These are phyloP conservation scores for Penicillium sp. DNA, from an alignment of 2,329 filamentous ascomycete species.

Conservation along the genomic window DNA sequence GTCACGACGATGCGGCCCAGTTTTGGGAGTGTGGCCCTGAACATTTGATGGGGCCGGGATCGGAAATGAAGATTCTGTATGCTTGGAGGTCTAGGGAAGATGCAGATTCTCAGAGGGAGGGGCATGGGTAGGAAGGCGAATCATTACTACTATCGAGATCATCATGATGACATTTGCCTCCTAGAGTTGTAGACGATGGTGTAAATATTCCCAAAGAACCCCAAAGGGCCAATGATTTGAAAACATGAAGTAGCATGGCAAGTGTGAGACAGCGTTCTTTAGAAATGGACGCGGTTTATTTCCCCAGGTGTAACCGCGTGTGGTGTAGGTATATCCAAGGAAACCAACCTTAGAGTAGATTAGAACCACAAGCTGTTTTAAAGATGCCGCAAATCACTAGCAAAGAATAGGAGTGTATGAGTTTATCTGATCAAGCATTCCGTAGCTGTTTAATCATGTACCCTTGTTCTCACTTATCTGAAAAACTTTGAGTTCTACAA, in stretches of 20 bases:
- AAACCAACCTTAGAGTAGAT: too few species aligned
- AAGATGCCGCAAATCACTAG: too few species aligned
- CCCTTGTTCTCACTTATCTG: too few species aligned
- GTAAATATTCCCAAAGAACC: not conserved
- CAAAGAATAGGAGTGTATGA: too few species aligned
- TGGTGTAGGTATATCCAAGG: too few species aligned
- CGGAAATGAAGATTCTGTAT: not conserved
- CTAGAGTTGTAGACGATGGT: not conserved
- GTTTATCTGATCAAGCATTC: too few species aligned
- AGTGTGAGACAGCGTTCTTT: not conserved
- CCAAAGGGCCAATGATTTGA: not conserved
- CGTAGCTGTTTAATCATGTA: too few species aligned
- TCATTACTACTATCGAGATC: constrained; percentile 13
- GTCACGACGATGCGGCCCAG: constrained; percentile 54
- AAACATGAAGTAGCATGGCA: not conserved
- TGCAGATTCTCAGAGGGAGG: not conserved
- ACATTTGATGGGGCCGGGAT: not conserved
- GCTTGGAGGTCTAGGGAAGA: not conserved
- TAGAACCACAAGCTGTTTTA: too few species aligned
- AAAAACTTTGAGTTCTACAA: too few species aligned
- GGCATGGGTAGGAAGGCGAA: not conserved
- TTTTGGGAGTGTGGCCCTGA: constrained; percentile 39
- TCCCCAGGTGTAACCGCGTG: too few species aligned
- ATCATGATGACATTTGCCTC: constrained; percentile 21
- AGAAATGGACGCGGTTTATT: too few species aligned